Conservation (phyloP, 345 rosid genomes). For the Melaleuca quinquenervia region DNA sequence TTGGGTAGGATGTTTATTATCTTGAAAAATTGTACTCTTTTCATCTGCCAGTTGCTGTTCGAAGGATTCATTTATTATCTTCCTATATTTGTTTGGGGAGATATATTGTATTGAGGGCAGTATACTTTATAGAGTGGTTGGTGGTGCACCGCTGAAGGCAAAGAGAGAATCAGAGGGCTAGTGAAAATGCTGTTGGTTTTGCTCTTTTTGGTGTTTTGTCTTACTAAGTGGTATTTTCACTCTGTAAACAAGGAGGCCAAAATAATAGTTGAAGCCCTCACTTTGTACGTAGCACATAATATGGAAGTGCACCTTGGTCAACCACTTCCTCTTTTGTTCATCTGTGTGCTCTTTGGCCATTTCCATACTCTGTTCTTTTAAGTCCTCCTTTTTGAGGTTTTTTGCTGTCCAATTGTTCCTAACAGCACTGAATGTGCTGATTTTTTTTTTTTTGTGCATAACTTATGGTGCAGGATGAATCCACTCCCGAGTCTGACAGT, state of each 20-base stretch:
- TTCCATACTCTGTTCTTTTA: neutral
- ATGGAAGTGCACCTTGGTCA: neutral
- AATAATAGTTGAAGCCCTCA: neutral
- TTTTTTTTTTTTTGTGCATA: neutral
- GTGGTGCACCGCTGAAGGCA: neutral
- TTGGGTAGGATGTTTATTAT: neutral
- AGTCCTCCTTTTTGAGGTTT: neutral
- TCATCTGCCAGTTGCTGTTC: neutral
- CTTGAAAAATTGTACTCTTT: neutral
- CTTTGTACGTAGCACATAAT: neutral
- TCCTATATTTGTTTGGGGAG: neutral
- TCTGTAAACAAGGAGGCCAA: neutral
- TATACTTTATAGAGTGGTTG: neutral
- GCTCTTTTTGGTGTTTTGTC: neutral
- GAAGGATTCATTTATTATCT: neutral
- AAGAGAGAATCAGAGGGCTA: neutral
- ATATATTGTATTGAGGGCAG: neutral
- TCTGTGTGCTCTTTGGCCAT: neutral
- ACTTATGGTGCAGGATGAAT: constrained; percentile 34
- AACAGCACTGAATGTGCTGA: neutral
- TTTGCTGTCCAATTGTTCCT: neutral
- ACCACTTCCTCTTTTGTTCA: neutral
- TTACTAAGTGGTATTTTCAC: neutral
- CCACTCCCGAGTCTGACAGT: constrained; percentile 53
- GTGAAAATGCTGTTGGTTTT: neutral